phyloP scores from a whole-genome alignment of 768 basidiomycete species.

The Kwoniella pini region DNA sequence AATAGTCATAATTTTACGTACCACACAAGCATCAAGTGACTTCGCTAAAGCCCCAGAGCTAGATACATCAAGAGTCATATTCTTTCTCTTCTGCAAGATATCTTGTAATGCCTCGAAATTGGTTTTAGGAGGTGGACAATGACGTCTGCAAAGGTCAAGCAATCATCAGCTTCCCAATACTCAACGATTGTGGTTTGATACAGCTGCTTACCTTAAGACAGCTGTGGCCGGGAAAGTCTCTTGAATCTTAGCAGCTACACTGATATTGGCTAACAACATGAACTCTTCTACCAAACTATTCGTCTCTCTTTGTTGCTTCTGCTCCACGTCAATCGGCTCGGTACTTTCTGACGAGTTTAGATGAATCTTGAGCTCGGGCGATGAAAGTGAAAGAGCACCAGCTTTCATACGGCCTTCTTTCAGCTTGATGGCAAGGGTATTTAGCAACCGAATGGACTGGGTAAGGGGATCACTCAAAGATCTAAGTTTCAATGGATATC shows the following conservation, averaged over 20 bases:
- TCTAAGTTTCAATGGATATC: constrained; percentile 56
- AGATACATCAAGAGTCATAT: constrained; percentile 80
- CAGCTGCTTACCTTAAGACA: constrained; percentile 69
- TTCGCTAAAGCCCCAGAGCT: constrained; percentile 84
- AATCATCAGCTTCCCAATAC: neutral
- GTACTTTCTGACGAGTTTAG: constrained; percentile 89
- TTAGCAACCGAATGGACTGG: constrained; percentile 81
- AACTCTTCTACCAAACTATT: constrained; percentile 98
- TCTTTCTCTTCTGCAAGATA: constrained; percentile 80
- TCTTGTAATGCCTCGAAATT: constrained; percentile 97
- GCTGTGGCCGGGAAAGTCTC: constrained; percentile 95
- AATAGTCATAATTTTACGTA: constrained; percentile 56
- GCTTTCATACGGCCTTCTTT: constrained; percentile 85
- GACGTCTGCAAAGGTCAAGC: constrained; percentile 69
- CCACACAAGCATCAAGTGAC: constrained; percentile 83
- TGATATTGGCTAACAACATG: constrained; percentile 96
- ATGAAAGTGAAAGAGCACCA: constrained; percentile 96
- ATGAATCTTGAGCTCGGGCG: constrained; percentile 97
- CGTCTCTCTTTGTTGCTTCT: constrained; percentile 87
- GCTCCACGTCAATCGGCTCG: constrained; percentile 95
- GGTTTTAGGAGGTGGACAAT: constrained; percentile 82
- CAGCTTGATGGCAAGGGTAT: constrained; percentile 79
- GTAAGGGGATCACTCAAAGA: constrained; percentile 78
- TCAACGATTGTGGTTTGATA: neutral
- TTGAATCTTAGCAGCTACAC: constrained; percentile 86